Percentiles rank a stretch among this genome's conserved stretches.
Evolutionary conservation across 129 eudicot genomes (phyloP).

Genomic region (Tagetes erecta): DNA sequence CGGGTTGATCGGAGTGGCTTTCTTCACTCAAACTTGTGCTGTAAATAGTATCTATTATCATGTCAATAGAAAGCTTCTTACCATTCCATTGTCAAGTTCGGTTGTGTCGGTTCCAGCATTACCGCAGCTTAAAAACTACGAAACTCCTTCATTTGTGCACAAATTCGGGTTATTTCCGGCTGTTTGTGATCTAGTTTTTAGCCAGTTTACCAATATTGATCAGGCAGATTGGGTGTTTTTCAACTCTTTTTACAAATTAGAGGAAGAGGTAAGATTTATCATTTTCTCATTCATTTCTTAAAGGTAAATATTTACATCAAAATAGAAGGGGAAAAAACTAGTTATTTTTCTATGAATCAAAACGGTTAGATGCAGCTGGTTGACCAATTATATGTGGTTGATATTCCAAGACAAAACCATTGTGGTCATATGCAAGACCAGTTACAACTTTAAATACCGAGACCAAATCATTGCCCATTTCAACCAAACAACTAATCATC

Average conservation of each 20-base stretch:
- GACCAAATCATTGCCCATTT: too few relatives aligned
- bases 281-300: background rate
- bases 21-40: conserved; percentile 65
- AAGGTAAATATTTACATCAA: too few relatives aligned
- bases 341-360: too few relatives aligned
- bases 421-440: too few relatives aligned
- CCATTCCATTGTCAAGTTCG: conserved; percentile 37
- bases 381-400: too few relatives aligned
- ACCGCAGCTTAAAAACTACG: conserved; percentile 40
- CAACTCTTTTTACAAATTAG: conserved; percentile 47
- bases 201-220: conserved; percentile 44
- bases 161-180: conserved; percentile 38
- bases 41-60: conserved; percentile 52
- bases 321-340: too few relatives aligned
- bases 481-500: too few relatives aligned
- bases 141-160: conserved; percentile 52
- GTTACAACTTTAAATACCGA: too few relatives aligned
- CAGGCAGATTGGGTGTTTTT: conserved; percentile 48
- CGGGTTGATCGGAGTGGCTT: conserved; percentile 40
- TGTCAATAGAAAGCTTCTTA: conserved; percentile 31
- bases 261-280: conserved; percentile 38
- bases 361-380: too few relatives aligned
- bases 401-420: too few relatives aligned
- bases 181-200: conserved; percentile 28
- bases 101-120: conserved; percentile 42